Conservation (phyloP, 2,329 filamentous ascomycete species). For the Monosporascus sp. region DNA sequence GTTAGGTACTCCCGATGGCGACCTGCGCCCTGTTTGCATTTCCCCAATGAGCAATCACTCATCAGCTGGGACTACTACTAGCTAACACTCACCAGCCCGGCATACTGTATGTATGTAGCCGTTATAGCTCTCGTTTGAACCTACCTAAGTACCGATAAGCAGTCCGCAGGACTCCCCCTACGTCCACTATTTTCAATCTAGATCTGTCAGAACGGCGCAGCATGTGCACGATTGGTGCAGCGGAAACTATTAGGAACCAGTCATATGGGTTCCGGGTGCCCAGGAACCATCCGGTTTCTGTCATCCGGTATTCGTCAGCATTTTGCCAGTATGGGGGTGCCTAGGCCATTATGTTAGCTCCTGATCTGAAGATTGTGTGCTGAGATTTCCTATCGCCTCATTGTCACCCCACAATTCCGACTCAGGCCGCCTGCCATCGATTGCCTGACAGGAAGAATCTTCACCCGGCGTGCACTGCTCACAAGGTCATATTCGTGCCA, state of each 20-base stretch:
- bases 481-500: no score
- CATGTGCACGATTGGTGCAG: background rate
- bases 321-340: background rate
- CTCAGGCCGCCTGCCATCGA: background rate
- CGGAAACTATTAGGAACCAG: background rate
- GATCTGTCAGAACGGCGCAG: background rate
- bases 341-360: background rate
- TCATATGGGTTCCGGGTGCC: background rate
- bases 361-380: background rate
- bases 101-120: no score
- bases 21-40: background rate
- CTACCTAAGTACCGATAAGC: background rate
- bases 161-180: background rate
- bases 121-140: no score
- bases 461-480: no score
- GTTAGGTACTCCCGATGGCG: background rate
- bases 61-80: no score
- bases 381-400: background rate
- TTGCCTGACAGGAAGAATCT: background rate
- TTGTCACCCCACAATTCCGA: background rate
- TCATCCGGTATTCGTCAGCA: background rate
- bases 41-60: no score
- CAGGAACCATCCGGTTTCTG: background rate
- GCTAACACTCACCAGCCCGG: no score
- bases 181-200: background rate